Evolutionary conservation across 345 rosid species (phyloP).

Genomic region (thale cress (Arabidopsis thaliana)): TAIR10.1 NC_003076.8:9285501-9286000

Average conservation of each 20-base stretch:
- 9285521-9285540: background rate
- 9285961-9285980: slow-evolving; percentile 93
- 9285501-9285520: slow-evolving; percentile 33
- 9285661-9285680: background rate
- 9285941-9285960: slow-evolving; percentile 82
- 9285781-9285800: slow-evolving; percentile 62
- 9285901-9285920: slow-evolving; percentile 65
- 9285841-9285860: slow-evolving; percentile 64
- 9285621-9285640: slow-evolving; percentile 3
- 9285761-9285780: slow-evolving; percentile 51
- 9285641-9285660: background rate
- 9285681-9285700: slow-evolving; percentile 57
- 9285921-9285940: slow-evolving; percentile 83
- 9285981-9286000: slow-evolving; percentile 50
- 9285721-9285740: slow-evolving; percentile 65
- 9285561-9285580: slow-evolving; percentile 93
- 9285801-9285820: slow-evolving; percentile 59
- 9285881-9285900: slow-evolving; percentile 55
- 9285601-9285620: slow-evolving; percentile 87
- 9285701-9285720: slow-evolving; percentile 55
- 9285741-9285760: slow-evolving; percentile 76
- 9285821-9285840: slow-evolving; percentile 61
- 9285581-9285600: slow-evolving; percentile 75
- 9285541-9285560: slow-evolving; percentile 61
- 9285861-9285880: slow-evolving; percentile 58